Conservation (phyloP, 176 grass and related monocot species). For the Bonia amplexicaulis region DNA sequence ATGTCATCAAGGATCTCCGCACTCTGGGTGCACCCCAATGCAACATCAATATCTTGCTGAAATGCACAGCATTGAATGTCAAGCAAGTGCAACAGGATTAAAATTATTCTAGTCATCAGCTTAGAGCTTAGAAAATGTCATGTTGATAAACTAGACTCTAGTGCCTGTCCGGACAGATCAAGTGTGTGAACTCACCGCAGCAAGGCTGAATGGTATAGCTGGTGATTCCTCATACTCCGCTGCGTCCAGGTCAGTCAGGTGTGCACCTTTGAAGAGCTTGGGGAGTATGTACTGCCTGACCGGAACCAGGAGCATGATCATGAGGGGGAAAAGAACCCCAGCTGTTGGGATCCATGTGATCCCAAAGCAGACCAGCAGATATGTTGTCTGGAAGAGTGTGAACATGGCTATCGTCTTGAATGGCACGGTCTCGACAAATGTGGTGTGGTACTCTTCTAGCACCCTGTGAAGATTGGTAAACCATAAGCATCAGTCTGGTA, state of each 20-base stretch:
- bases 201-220: constrained; percentile 72
- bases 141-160: neutral
- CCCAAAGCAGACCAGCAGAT: constrained; percentile 90
- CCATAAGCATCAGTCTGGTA: neutral
- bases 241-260: constrained; percentile 85
- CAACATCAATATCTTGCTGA: constrained; percentile 59
- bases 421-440: constrained; percentile 91
- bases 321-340: constrained; percentile 92
- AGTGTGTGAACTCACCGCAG: constrained; percentile 36
- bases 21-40: constrained; percentile 43
- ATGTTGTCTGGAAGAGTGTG: constrained; percentile 81
- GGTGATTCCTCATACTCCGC: constrained; percentile 89
- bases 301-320: constrained; percentile 98
- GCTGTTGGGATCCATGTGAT: constrained; percentile 98
- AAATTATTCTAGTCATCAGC: neutral
- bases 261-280: constrained; percentile 96
- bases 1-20: constrained; percentile 80
- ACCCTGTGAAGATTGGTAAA: constrained; percentile 59
- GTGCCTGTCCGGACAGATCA: neutral
- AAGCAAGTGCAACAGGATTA: constrained; percentile 12
- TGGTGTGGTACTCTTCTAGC: constrained; percentile 86
- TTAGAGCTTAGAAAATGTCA: neutral
- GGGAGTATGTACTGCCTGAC: constrained; percentile 94
- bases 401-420: constrained; percentile 92
- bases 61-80: neutral